Percentiles rank a stretch among this genome's conserved stretches.
phyloP scores from a whole-genome alignment of 2,329 filamentous ascomycete species.

The Clonostachys rosea region DNA sequence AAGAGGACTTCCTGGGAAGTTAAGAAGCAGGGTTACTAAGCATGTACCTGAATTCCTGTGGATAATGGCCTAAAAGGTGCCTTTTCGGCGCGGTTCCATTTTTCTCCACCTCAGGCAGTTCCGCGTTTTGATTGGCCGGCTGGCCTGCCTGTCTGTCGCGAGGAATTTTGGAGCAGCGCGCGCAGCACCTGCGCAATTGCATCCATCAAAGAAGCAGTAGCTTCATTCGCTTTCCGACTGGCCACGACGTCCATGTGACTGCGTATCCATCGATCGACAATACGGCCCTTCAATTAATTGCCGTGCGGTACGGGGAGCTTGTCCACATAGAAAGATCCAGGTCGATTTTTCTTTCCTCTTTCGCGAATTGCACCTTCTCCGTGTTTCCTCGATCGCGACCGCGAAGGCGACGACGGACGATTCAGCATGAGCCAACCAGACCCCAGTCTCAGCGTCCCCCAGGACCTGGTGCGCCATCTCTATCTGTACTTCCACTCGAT shows the following conservation, averaged over 20 bases:
- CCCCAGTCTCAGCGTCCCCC: constrained; percentile 34
- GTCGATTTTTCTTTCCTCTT: too few species aligned
- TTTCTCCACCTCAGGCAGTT: constrained; percentile 6
- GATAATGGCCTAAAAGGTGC: too few species aligned
- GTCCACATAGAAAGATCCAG: too few species aligned
- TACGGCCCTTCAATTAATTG: too few species aligned
- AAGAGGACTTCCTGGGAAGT: too few species aligned
- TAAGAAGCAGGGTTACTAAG: too few species aligned
- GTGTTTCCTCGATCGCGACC: neutral
- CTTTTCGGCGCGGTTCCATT: too few species aligned
- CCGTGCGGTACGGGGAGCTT: too few species aligned
- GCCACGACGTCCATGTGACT: neutral
- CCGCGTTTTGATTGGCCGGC: constrained; percentile 15
- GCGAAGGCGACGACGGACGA: neutral
- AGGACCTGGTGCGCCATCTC: constrained; percentile 28
- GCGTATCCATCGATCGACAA: too few species aligned
- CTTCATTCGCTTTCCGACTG: neutral
- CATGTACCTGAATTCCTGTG: too few species aligned
- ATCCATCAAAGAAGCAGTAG: constrained; percentile 7
- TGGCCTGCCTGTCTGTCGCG: constrained; percentile 24
- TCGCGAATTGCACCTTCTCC: neutral
- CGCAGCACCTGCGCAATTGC: constrained; percentile 2
- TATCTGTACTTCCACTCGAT: neutral
- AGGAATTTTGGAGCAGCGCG: constrained; percentile 23
- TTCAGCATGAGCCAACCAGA: constrained; percentile 24